Evolutionary conservation across 257 asterid species (phyloP).

Genomic region (Penstemon davidsonii): DNA sequence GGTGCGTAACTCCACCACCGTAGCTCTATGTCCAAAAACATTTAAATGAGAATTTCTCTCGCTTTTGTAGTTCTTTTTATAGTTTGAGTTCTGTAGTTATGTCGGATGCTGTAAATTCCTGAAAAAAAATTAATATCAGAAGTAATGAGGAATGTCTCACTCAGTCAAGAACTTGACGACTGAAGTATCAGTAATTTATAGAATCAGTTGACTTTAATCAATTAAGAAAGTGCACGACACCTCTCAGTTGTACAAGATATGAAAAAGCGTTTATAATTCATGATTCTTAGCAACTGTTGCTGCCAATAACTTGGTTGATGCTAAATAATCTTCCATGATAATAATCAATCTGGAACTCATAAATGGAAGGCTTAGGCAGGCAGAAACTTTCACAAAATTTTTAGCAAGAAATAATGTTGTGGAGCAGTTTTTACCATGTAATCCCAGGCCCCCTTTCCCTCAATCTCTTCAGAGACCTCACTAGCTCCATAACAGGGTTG

Average conservation of each 20-base stretch:
- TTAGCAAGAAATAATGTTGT: not conserved
- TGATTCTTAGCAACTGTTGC: no score
- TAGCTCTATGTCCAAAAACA: not conserved
- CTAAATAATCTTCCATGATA: no score
- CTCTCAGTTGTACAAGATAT: not conserved
- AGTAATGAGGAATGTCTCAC: not conserved
- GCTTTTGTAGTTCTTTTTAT: not conserved
- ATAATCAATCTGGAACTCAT: no score
- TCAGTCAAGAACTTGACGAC: no score
- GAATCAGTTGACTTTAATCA: no score
- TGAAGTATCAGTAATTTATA: no score
- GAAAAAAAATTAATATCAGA: not conserved
- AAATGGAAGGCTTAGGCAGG: no score
- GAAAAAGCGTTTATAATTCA: not conserved
- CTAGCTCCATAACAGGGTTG: not conserved
- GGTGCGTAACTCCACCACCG: not conserved
- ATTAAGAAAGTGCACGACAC: not conserved
- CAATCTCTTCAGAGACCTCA: not conserved
- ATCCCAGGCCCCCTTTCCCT: not conserved
- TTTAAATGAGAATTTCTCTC: not conserved
- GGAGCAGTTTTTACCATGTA: not conserved
- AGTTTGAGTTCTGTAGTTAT: not conserved
- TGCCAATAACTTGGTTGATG: no score
- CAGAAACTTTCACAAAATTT: not conserved
- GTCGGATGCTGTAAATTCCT: not conserved